Base-by-base conservation (phyloP, 148 eudicot species). In the Bassia scoparia region DNA sequence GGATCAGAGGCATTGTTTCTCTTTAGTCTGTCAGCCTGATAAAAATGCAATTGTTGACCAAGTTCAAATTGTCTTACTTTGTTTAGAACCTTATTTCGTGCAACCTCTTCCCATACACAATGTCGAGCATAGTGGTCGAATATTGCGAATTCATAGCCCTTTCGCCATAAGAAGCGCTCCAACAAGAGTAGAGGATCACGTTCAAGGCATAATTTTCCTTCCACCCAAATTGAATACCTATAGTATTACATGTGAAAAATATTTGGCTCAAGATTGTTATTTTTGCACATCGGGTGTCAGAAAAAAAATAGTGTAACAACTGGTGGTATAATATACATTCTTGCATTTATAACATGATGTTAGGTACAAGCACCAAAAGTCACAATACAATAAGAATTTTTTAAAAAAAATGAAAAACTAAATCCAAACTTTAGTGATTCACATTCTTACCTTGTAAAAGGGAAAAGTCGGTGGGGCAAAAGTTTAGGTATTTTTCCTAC, bases 101-200 rank as follows among this genome's bases (percentile, higher is more conserved):
- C 89, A 50, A 88, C 97, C 83, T 95, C 98, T 76, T 95, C 96
- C 98, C 98, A 95, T 65, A 95, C 80, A 73, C 98, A 95, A 80
- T 95, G 98, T 60, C 98, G 97, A 73, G 88, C 98, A 77, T 95
- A 95, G 84, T 95, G 98, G 87, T 95, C 91, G 37, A 96, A 95
- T 71, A 95, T 95, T 52, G 98, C 97, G 77, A 84, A 95, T 53
- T 95, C 98, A 50, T 86, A 37, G 73, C 97, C 94, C 81, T 91
- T 95, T 69, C 97, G 76, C 97, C 97, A 91, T 33, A 95, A 78
- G 74, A 89, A 89, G 78, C 89, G 86, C 74, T 95, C 98, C 77
- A 95, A 83, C 72, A 95, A 87, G 73, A 91, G 85, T 74, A 87
- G 80, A 52, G 98, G 98, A 79, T 95, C 98, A 41, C 85, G 88